A percentile compares a stretch with the other conserved stretches of the same genome.
Conservation (phyloP, 257 asterid species). For the Forsythia suspensa region DNA sequence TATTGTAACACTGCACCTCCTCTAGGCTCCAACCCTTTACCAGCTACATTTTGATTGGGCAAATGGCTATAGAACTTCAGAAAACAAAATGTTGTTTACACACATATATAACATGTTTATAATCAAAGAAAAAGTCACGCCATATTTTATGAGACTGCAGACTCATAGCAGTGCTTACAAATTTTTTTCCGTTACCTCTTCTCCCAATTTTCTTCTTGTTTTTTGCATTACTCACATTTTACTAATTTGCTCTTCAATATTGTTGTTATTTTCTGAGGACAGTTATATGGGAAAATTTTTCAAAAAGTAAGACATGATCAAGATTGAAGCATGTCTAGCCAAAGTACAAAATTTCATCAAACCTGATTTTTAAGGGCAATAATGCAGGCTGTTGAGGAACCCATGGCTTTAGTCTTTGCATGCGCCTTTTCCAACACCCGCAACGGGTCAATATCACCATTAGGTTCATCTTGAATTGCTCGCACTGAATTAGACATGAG, state of each 20-base stretch:
- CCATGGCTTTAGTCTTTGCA: slow-evolving; percentile 56
- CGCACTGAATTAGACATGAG: slow-evolving; percentile 71
- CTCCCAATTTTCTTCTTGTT: not conserved
- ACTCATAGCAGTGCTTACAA: no score
- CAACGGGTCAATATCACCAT: slow-evolving; percentile 54
- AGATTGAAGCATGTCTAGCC: not conserved
- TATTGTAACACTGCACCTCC: not conserved
- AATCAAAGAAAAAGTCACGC: not conserved
- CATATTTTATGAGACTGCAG: no score
- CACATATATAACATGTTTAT: not conserved
- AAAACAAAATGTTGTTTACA: not conserved
- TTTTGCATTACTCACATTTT: not conserved
- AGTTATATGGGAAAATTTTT: not conserved
- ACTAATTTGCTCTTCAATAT: not conserved
- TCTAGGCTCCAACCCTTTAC: not conserved
- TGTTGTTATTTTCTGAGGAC: not conserved
- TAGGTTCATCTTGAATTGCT: slow-evolving; percentile 50
- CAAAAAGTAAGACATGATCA: not conserved
- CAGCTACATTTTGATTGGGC: not conserved
- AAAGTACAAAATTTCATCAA: not conserved
- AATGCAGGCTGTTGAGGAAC: slow-evolving; percentile 93
- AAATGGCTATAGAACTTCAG: not conserved
- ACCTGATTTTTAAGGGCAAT: slow-evolving; percentile 74
- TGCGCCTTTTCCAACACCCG: slow-evolving; percentile 76
- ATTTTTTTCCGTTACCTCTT: no score